Conservation (phyloP, 1,139 yeast species). For the Kodamaea sp. region DNA sequence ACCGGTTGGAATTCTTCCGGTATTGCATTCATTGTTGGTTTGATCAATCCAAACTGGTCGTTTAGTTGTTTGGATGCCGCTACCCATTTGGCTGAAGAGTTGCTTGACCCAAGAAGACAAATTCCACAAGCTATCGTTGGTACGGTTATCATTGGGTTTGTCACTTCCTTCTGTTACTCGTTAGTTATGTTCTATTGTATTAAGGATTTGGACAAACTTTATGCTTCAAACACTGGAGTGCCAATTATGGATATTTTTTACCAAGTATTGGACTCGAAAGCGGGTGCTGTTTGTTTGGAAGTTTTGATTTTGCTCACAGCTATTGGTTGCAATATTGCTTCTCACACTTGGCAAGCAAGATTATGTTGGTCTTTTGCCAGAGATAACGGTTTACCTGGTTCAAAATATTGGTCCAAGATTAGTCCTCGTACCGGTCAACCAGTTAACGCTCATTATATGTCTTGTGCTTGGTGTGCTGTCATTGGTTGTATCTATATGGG, state of each 20-base stretch:
- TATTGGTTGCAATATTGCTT: slow-evolving; percentile 39
- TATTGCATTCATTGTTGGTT: slow-evolving; percentile 43
- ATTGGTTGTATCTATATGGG: slow-evolving; percentile 42
- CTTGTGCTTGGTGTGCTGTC: slow-evolving; percentile 33
- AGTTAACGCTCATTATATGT: slow-evolving; percentile 34
- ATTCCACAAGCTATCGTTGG: slow-evolving; percentile 43
- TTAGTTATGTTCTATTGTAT: slow-evolving; percentile 44
- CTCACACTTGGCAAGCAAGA: slow-evolving; percentile 43
- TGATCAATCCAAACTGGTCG: slow-evolving; percentile 44
- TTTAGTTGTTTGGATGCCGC: slow-evolving; percentile 44
- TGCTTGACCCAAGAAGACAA: slow-evolving; percentile 34
- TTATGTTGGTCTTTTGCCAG: slow-evolving; percentile 32
- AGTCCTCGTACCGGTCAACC: slow-evolving; percentile 32
- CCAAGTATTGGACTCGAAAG: slow-evolving; percentile 34
- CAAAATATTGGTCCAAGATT: slow-evolving; percentile 31
- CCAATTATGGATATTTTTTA: slow-evolving; percentile 41
- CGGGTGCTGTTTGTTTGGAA: slow-evolving; percentile 39
- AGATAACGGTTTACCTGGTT: slow-evolving; percentile 41
- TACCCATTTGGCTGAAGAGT: slow-evolving; percentile 42
- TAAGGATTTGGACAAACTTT: slow-evolving; percentile 28
- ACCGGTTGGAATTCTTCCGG: slow-evolving; percentile 43
- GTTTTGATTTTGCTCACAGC: slow-evolving; percentile 36
- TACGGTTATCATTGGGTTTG: slow-evolving; percentile 40
- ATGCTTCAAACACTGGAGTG: slow-evolving; percentile 31
- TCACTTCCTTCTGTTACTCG: slow-evolving; percentile 38